These are phyloP conservation scores for Zygotorulaspora danielsina DNA, from an alignment of 805 yeast genomes.

Conservation along the genomic window DNA sequence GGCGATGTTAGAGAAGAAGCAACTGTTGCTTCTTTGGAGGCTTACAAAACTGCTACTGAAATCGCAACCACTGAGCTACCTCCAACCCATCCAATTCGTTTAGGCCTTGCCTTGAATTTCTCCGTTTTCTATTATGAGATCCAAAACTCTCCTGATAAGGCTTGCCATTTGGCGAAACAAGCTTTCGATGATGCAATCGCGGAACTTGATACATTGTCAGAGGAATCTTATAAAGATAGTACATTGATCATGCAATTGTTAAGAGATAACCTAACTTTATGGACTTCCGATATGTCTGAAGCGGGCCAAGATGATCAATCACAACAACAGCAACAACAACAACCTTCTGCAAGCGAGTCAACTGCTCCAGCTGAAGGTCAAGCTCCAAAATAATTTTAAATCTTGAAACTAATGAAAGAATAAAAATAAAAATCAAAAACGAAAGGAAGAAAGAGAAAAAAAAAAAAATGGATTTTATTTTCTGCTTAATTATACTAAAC, in stretches of 20 bases:
- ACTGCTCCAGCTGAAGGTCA: constrained; percentile 29
- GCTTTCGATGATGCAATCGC: constrained; percentile 99
- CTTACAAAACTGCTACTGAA: constrained; percentile 92
- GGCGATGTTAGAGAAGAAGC: constrained; percentile 90
- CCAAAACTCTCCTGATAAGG: constrained; percentile 96
- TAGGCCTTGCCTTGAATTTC: constrained; percentile 96
- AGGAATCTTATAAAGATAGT: constrained; percentile 97
- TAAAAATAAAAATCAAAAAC: too few relatives aligned
- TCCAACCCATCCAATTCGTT: constrained; percentile 97
- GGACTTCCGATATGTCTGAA: constrained; percentile 94
- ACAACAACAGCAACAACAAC: constrained; percentile 25
- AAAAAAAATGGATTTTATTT: too few relatives aligned
- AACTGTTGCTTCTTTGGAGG: constrained; percentile 87
- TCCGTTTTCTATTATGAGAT: constrained; percentile 98
- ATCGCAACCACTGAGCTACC: constrained; percentile 96
- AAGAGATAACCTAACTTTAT: constrained; percentile 95
- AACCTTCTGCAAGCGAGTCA: constrained; percentile 30
- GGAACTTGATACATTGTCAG: constrained; percentile 94
- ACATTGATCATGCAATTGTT: constrained; percentile 98
- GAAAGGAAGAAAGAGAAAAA: too few relatives aligned
- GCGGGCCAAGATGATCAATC: constrained; percentile 58
- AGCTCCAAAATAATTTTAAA: constrained; percentile 26
- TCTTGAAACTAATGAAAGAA: constrained; percentile 3
- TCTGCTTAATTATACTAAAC: not conserved
- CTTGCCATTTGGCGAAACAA: constrained; percentile 97